Evolutionary conservation across 768 basidiomycete genomes (phyloP), one percentile per base, ranked within the genome.

Genomic region (Rhizopogon salebrosus): DNA sequence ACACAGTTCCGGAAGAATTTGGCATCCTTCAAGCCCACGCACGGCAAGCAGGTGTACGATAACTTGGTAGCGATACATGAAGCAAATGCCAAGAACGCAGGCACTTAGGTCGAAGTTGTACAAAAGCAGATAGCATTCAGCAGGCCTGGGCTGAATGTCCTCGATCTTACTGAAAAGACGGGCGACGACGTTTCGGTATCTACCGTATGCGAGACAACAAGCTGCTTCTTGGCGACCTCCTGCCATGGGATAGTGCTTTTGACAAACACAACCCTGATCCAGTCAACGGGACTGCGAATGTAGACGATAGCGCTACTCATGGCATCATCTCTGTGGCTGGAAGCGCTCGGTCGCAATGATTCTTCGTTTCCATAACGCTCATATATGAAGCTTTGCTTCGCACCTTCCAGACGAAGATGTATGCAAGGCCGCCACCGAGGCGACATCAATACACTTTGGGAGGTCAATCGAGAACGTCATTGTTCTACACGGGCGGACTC

Each of bases 401-500:
- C 36, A 18, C 36, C 36, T 37, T 37, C 6, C 36, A 37, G 36
- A 37, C 18, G 16, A 18, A 6, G 8, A 1, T 18, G 7, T 7
- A 8, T 37, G 36, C 36, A n/a, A n/a, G n/a, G n/a, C n/a, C 18
- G 36, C 16, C n/a, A 37, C 36, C n/a, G 7, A n/a, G 4, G 36
- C 1, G 36, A n/a, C 36, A 37, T n/a, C 18, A 37, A 3, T 2
- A 6, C 36, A 37, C 36, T 37, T 37, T n/a, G 7, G 0, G 7
- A 6, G 7, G 6, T 6, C 36, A n/a, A n/a, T 37, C n/a, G 36
- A 37, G n/a, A 34, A 45, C 22, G 18, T 23, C 16, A 24, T 3
- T 6, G 40, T 40, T 66, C 4, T 78, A 82, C 4, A 31, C 3
- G 3, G 76, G 70, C 1, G 7, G 57, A 3, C 72, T 65, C 69